These are phyloP conservation scores for Ceratobasidium sp. DNA, from an alignment of 1,284 basidiomycete genomes.

Conservation along the genomic window DNA sequence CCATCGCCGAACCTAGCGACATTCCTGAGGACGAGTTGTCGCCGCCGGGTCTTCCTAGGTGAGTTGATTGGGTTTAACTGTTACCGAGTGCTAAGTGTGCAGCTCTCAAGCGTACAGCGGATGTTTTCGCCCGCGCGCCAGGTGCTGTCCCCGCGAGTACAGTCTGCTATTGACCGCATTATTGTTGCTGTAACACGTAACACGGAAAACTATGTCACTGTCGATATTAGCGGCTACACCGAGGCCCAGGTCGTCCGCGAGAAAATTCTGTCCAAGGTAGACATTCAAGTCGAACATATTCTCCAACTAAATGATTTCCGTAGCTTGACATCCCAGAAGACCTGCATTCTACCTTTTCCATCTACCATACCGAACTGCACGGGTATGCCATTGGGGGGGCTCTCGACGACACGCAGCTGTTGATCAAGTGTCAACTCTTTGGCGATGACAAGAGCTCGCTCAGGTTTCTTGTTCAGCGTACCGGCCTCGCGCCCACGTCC, in stretches of 20 bases:
- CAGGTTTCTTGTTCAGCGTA: slow-evolving; percentile 74
- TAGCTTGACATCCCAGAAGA: slow-evolving; percentile 85
- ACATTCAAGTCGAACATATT: slow-evolving; percentile 42
- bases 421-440: slow-evolving; percentile 68
- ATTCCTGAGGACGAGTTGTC: too few species aligned
- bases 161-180: too few species aligned
- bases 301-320: neutral
- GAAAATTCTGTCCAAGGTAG: slow-evolving; percentile 81
- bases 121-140: too few species aligned
- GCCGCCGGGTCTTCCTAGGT: too few species aligned
- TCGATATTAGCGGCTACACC: slow-evolving; percentile 75
- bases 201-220: slow-evolving; percentile 77
- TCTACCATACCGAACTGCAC: slow-evolving; percentile 86
- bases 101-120: too few species aligned
- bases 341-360: slow-evolving; percentile 73
- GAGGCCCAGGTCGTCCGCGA: slow-evolving; percentile 79
- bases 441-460: slow-evolving; percentile 78
- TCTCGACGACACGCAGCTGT: slow-evolving; percentile 69
- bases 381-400: slow-evolving; percentile 73
- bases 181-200: slow-evolving; percentile 80
- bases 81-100: too few species aligned
- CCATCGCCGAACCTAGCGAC: too few species aligned
- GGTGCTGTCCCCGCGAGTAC: too few species aligned
- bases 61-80: too few species aligned
- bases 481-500: neutral